Base-by-base conservation (phyloP, 2,329 filamentous ascomycete genomes). In the Cordyceps cateniannulata region DNA sequence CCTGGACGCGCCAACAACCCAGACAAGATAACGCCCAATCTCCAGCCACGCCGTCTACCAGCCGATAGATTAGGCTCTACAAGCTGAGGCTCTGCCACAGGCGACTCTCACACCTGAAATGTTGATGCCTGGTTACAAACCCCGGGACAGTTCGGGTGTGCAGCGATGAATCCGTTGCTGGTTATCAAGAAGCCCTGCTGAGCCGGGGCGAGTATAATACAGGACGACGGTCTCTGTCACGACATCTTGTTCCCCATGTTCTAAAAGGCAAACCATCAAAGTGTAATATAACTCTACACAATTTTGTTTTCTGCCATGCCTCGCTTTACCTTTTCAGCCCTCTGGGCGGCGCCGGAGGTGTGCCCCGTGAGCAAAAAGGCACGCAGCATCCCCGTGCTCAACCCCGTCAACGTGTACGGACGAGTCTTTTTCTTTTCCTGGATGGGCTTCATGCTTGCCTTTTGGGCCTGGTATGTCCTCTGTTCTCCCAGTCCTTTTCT, bases 361-460 rank as follows among this genome's bases (percentile, higher is more conserved):
- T 96, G 96, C 72, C 90, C 91, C 10, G 83, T 91, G 76, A 96
- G 88, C 77, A 81, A 83, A 62, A 96, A 96, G 73, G 92, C 92
- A 59, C 85, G 83, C 63, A 89, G 89, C 0, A 84, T 96, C 51
- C 92, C 92, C 0, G 72, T 90, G 24, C 77, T 96, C 63, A 96
- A 96, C 72, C 84, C 88, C 0, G 70, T 93, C 67, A 82, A 96
- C 72, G 77, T 86, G 67, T 92, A 96, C 77, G 92, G 91, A 42
- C 83, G 91, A 7, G 91, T 95, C 0, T 96, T 96, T 75, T 91
- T 93, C 79, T 96, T 96, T 76, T 89, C 89, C 1, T 95, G 90
- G 86, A 81, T 92, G 52, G 90, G 90, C 2, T 95, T 95, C 74
- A 86, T 95, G 82, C 83, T 93, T 58, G 88, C 90, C 8, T 96